Conservation (phyloP, 331 rosid species). For the Malus hybrid region DNA sequence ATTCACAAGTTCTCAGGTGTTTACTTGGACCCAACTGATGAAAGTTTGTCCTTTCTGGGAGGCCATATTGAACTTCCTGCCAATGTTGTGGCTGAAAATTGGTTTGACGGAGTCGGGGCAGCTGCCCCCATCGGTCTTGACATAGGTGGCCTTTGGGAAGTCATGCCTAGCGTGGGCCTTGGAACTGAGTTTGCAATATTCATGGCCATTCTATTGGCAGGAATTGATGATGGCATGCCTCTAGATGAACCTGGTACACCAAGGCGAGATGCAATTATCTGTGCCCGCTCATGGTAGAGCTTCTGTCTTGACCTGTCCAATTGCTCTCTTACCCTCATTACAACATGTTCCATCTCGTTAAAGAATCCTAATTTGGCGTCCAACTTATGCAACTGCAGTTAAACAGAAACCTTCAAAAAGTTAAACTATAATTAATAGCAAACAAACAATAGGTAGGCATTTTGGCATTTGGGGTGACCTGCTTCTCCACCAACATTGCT, state of each 20-base stretch:
- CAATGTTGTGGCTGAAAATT: conserved; percentile 39
- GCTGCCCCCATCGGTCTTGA: conserved; percentile 47
- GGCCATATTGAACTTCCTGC: conserved; percentile 59
- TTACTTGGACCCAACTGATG: conserved; percentile 53
- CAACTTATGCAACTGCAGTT: conserved; percentile 79
- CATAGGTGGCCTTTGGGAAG: conserved; percentile 56
- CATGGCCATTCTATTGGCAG: conserved; percentile 46
- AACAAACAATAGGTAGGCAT: background rate
- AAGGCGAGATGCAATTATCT: conserved; percentile 82
- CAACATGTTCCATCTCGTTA: conserved; percentile 67
- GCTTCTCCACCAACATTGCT: conserved; percentile 65
- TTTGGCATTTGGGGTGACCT: conserved; percentile 37
- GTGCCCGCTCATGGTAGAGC: conserved; percentile 90
- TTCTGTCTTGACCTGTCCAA: conserved; percentile 84
- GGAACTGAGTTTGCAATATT: conserved; percentile 54
- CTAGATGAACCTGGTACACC: conserved; percentile 71
- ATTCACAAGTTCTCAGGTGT: conserved; percentile 13
- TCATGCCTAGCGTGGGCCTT: conserved; percentile 59
- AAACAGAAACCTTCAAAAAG: conserved; percentile 18
- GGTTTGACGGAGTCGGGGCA: conserved; percentile 36
- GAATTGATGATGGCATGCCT: conserved; percentile 47
- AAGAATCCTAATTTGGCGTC: conserved; percentile 73
- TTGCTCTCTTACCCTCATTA: conserved; percentile 75
- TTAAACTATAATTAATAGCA: background rate
- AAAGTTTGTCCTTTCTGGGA: conserved; percentile 49